Evolutionary conservation across 192 early-diverging fungal genomes (phyloP), one percentile per base, ranked within the genome.

Genomic region (Coemansia sp.): DNA sequence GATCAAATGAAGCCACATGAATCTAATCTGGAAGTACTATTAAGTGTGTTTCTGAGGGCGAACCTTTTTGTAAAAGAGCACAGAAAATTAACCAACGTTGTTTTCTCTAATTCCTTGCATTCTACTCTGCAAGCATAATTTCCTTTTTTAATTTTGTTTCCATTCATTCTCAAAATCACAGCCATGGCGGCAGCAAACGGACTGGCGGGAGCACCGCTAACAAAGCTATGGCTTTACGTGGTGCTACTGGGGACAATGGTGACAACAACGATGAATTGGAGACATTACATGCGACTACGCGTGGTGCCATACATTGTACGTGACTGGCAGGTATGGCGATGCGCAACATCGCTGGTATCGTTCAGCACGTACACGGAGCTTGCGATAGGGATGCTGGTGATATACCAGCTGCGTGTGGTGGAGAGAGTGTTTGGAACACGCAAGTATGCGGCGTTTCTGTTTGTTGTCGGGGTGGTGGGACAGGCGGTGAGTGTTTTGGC

Each of bases 361-460:
- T 73, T 73, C 40, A 40, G 61, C n/a, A 63, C 58, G 1, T 41
- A 32, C 15, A 18, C 62, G 0, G 60, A 75, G 22, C 41, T 63
- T 13, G 4, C 47, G 9, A 12, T 39, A 4, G 63, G 47, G 7
- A n/a, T 65, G 18, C 18, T 61, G 6, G 39, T 69, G 6, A 9
- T 69, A 15, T 75, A 75, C 63, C 62, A 65, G 32, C 62, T 75
- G 15, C 67, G 73, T 6, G 41, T 21, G 5, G 52, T 75, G 6
- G 73, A 75, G 60, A 52, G 73, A 21, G 21, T 69, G 26, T 48
- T 75, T 22, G 73, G 73, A 5, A 62, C 73, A 4, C 63, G 62
- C n/a, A 63, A 42, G 39, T 75, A 65, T 21, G 73, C 63, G 41
- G 32, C 73, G 11, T 69, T 75, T 60, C 10, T 75, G 0, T 68